A percentile compares a stretch with the other conserved stretches of the same genome.
phyloP scores from a whole-genome alignment of 2,329 filamentous ascomycete genomes.

The Rugonectria rugulosa region DNA sequence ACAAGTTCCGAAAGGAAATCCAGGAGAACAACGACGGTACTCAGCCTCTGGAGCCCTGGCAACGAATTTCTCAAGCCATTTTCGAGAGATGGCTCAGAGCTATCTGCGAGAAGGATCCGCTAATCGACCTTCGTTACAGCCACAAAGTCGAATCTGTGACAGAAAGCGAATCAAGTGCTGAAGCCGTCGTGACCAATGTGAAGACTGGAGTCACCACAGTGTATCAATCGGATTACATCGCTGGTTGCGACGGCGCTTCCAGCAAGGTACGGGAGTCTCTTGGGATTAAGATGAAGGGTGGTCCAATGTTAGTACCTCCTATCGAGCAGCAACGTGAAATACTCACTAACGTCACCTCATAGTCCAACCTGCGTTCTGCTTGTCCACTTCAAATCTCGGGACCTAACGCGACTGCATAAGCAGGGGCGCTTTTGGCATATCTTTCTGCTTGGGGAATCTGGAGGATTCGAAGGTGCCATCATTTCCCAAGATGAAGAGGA shows the following conservation, averaged over 20 bases:
- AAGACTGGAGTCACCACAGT: background rate
- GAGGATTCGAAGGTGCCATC: constrained; percentile 1
- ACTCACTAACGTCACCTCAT: background rate
- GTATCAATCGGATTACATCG: background rate
- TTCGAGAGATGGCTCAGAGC: constrained; percentile 10
- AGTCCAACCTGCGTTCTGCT: constrained; percentile 1
- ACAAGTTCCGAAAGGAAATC: constrained; percentile 2
- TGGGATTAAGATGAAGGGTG: constrained; percentile 3
- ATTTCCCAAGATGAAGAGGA: constrained; percentile 13
- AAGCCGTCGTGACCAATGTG: background rate
- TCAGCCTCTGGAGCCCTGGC: constrained; percentile 6
- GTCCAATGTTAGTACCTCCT: constrained; percentile 2
- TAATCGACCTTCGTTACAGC: constrained; percentile 9
- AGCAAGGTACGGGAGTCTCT: background rate
- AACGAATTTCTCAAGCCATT: constrained; percentile 10
- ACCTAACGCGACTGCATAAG: constrained; percentile 1
- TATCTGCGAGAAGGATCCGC: background rate
- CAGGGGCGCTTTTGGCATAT: constrained; percentile 13
- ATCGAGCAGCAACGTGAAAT: background rate
- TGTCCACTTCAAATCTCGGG: constrained; percentile 7
- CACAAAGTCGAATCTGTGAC: background rate
- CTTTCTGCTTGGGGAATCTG: constrained; percentile 1
- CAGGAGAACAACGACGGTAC: constrained; percentile 7
- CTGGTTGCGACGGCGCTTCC: constrained; percentile 11
- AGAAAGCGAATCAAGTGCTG: background rate